These are phyloP conservation scores for Cryomyces antarcticus DNA, from an alignment of 495 filamentous ascomycete genomes.

Conservation along the genomic window DNA sequence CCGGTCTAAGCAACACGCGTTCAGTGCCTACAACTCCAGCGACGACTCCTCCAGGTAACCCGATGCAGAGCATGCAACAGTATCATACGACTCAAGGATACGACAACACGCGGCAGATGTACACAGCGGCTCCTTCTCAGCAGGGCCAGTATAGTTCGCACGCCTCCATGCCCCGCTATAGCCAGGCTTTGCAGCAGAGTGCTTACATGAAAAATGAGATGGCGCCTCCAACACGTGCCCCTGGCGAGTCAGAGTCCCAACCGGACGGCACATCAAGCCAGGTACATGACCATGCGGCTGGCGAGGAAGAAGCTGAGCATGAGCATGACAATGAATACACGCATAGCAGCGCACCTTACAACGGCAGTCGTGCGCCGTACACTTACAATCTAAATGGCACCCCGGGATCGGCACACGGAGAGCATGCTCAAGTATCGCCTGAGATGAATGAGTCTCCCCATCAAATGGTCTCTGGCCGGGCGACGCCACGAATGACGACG, in stretches of 20 bases:
- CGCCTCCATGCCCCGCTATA: constrained; percentile 54
- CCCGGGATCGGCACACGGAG: constrained; percentile 42
- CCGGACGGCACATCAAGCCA: constrained; percentile 38
- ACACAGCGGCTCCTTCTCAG: constrained; percentile 50
- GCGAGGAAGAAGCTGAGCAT: constrained; percentile 49
- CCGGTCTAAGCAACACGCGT: constrained; percentile 54
- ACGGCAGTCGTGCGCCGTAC: constrained; percentile 48
- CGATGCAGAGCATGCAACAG: constrained; percentile 55
- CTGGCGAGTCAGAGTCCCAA: constrained; percentile 45
- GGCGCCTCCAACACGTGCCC: constrained; percentile 57
- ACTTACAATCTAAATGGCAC: constrained; percentile 48
- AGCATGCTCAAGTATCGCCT: constrained; percentile 63
- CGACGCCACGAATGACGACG: constrained; percentile 61
- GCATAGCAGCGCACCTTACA: constrained; percentile 36
- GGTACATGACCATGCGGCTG: constrained; percentile 28
- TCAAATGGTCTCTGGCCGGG: constrained; percentile 65
- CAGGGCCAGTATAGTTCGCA: constrained; percentile 45
- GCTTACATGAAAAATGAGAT: constrained; percentile 81
- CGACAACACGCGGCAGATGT: constrained; percentile 59
- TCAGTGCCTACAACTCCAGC: constrained; percentile 89
- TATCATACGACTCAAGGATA: constrained; percentile 56
- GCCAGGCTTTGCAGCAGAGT: constrained; percentile 29
- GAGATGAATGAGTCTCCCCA: constrained; percentile 80
- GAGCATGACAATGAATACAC: constrained; percentile 70
- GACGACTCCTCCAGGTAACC: constrained; percentile 70